These are phyloP conservation scores for Apodospora peruviana DNA, from an alignment of 495 filamentous ascomycete species.

Conservation along the genomic window DNA sequence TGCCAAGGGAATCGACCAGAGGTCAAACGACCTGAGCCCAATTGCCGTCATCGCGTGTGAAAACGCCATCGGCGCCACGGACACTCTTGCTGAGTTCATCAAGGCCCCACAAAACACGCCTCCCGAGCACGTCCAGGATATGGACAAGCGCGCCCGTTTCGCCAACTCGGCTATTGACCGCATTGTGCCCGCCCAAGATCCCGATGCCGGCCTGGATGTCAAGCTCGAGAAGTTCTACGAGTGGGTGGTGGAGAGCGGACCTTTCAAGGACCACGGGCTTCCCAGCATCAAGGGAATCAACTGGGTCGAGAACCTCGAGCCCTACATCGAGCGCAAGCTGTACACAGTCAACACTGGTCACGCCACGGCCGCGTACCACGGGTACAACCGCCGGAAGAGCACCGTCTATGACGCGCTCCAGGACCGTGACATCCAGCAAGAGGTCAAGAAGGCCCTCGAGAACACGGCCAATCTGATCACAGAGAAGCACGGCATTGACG, in stretches of 20 bases:
- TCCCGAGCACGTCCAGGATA: constrained; percentile 50
- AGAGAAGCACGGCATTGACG: constrained; percentile 74
- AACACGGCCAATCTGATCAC: constrained; percentile 84
- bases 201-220: constrained; percentile 76
- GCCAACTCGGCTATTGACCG: constrained; percentile 98
- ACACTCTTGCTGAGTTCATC: constrained; percentile 75
- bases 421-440: constrained; percentile 58
- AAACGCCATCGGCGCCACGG: constrained; percentile 90
- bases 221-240: constrained; percentile 97
- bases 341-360: constrained; percentile 99
- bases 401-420: constrained; percentile 81
- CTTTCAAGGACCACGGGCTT: constrained; percentile 51
- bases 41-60: constrained; percentile 94
- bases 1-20: constrained; percentile 79
- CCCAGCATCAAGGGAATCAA: constrained; percentile 82
- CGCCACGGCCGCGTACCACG: constrained; percentile 95
- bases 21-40: constrained; percentile 59
- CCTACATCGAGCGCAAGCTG: constrained; percentile 98
- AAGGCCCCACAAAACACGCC: constrained; percentile 62
- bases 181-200: constrained; percentile 85
- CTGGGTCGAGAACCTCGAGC: constrained; percentile 84
- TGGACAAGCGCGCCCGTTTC: constrained; percentile 66
- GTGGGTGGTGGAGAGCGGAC: constrained; percentile 87
- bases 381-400: constrained; percentile 72
- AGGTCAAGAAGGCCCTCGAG: constrained; percentile 67